Base-by-base conservation (phyloP, 768 basidiomycete genomes). In the Pholiota conissans region DNA sequence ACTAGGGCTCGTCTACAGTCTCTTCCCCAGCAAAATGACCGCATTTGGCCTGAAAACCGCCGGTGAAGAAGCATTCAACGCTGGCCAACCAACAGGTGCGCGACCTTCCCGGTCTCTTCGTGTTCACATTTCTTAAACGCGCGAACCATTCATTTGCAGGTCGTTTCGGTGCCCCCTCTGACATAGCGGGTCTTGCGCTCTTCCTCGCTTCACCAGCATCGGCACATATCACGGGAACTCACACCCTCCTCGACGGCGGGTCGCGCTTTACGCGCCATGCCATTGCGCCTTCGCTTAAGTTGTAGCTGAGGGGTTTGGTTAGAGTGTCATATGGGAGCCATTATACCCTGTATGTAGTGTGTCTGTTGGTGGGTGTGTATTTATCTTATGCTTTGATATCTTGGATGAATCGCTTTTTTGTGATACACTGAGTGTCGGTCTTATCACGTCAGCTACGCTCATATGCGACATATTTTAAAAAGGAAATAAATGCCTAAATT, bases 21-120 rank as follows among this genome's bases (percentile, higher is more conserved):
- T 91, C 11, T 94, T 90, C 74, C 90, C 89, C 0, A 89, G 87
- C 46, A 91, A 88, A 74, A 93, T 94, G 91, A 93, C 91, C 1
- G 84, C 88, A 0, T 91, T 76, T 49, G 87, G 84, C 3, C 73
- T 91, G 61, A 81, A 83, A 62, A 76, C 67, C 1, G 71, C 71
- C 2, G 86, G 87, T 6, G 81, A 82, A 57, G 79, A 81, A 22
- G 72, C 64, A 7, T 79, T 90, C 57, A 76, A 75, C 35, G 67
- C 75, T 0, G 67, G 63, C 16, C 89, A 91, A 58, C 90, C 90
- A 22, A 85, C 84, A 65, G 88, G 90, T 85, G 63, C 11, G 71
- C 60, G n/a, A 27, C 24, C 50, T 42, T 52, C 6, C 37, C 51
- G 39, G 40, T 37, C 54, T 46, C 39, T 13, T 29, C 34, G 28